Evolutionary conservation across 371 early-diverging fungal species (phyloP).

Genomic region (Batrachochytrium dendrobatidis): DNA sequence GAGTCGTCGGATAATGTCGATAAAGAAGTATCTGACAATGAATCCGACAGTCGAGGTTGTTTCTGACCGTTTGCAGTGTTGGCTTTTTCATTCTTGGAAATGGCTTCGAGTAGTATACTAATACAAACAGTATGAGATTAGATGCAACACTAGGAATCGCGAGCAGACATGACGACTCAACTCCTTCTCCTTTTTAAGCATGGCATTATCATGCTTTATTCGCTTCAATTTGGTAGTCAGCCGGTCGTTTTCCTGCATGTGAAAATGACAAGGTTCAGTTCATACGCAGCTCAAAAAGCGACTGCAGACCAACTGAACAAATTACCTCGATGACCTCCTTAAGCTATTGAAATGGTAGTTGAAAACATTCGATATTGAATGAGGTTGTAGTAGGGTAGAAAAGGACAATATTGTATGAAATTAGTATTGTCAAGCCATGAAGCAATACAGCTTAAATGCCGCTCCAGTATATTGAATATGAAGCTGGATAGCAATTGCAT

Average conservation of each 20-base stretch:
- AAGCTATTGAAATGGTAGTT: conserved; percentile 9
- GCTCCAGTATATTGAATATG: no score
- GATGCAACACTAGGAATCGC: background rate
- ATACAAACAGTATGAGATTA: background rate
- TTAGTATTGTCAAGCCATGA: no score
- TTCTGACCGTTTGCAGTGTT: no score
- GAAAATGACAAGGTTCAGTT: background rate
- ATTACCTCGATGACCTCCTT: conserved; percentile 49
- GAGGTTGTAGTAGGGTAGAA: no score
- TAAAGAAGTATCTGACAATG: no score
- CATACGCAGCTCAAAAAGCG: background rate
- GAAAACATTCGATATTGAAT: no score
- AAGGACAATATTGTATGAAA: no score
- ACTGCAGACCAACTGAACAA: background rate
- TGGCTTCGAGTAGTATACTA: background rate
- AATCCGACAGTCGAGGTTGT: no score
- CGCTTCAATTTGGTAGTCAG: conserved; percentile 38
- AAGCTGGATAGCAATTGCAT: no score
- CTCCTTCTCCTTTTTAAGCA: conserved; percentile 50
- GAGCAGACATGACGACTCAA: conserved; percentile 19
- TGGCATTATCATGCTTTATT: conserved; percentile 39
- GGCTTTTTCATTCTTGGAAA: conserved; percentile 8
- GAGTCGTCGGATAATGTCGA: no score
- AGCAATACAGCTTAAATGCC: no score
- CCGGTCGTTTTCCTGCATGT: conserved; percentile 41